A percentile compares a stretch with the other conserved stretches of the same genome.
Evolutionary conservation across 2,329 filamentous ascomycete genomes (phyloP).

Genomic region (Talaromyces sp.): DNA sequence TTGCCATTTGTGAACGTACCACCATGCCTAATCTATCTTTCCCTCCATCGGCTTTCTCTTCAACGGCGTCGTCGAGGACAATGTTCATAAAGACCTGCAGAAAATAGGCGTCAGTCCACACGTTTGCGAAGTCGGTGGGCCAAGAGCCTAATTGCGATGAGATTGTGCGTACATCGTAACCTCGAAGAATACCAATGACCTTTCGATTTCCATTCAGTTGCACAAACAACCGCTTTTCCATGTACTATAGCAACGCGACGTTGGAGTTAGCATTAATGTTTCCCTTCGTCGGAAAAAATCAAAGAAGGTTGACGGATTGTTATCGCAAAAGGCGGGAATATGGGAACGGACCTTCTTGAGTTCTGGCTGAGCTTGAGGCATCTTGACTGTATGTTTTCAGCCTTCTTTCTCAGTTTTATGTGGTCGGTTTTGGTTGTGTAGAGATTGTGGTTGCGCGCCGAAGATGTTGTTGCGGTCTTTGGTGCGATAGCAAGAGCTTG

Average conservation of each 20-base stretch:
- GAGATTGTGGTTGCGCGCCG: slow-evolving; percentile 1
- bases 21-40: slow-evolving; percentile 91
- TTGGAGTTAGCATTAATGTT: slow-evolving; percentile 14
- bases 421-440: slow-evolving; percentile 26
- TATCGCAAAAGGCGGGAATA: neutral
- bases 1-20: slow-evolving; percentile 54
- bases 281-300: neutral
- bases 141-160: neutral
- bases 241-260: slow-evolving; percentile 64
- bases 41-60: slow-evolving; percentile 89
- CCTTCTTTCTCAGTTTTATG: slow-evolving; percentile 27
- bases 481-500: slow-evolving; percentile 28
- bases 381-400: slow-evolving; percentile 51
- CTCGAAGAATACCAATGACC: slow-evolving; percentile 88
- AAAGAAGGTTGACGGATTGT: neutral
- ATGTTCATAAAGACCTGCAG: slow-evolving; percentile 95
- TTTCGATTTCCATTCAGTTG: slow-evolving; percentile 97
- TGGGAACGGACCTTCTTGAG: slow-evolving; percentile 78
- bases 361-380: slow-evolving; percentile 98
- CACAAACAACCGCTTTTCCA: slow-evolving; percentile 97
- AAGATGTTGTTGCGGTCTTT: slow-evolving; percentile 12
- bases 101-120: neutral
- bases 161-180: slow-evolving; percentile 76
- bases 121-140: neutral
- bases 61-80: slow-evolving; percentile 92